These are phyloP conservation scores for Angophora floribunda DNA, from an alignment of 345 rosid genomes.

Conservation along the genomic window DNA sequence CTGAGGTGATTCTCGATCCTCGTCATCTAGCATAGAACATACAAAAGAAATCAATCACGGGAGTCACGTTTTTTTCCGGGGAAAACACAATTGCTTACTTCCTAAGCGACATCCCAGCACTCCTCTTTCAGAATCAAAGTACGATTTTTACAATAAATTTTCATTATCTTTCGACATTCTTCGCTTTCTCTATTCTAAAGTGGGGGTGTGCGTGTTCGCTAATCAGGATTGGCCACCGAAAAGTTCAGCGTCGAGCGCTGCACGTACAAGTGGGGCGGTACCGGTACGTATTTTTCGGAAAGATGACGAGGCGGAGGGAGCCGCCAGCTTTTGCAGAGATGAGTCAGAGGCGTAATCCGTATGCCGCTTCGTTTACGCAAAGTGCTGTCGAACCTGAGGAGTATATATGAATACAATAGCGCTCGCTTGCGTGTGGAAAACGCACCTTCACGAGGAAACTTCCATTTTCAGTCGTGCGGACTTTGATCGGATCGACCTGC, in stretches of 20 bases:
- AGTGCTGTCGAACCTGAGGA: not conserved
- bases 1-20: too few relatives aligned
- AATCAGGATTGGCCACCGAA: not conserved
- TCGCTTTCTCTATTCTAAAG: not conserved
- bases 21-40: not conserved
- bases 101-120: not conserved
- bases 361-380: not conserved
- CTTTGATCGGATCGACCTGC: not conserved
- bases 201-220: not conserved
- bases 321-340: not conserved
- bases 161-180: not conserved
- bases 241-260: not conserved
- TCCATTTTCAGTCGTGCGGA: not conserved
- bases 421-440: not conserved
- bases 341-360: not conserved
- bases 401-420: not conserved
- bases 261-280: not conserved
- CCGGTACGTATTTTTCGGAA: not conserved
- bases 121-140: not conserved
- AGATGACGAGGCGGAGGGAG: not conserved
- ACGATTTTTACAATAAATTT: not conserved
- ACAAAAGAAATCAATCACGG: accelerated
- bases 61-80: not conserved
- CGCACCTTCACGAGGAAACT: not conserved
- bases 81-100: not conserved